phyloP scores from a whole-genome alignment of 345 rosid genomes.

The Linum trigynum region DNA sequence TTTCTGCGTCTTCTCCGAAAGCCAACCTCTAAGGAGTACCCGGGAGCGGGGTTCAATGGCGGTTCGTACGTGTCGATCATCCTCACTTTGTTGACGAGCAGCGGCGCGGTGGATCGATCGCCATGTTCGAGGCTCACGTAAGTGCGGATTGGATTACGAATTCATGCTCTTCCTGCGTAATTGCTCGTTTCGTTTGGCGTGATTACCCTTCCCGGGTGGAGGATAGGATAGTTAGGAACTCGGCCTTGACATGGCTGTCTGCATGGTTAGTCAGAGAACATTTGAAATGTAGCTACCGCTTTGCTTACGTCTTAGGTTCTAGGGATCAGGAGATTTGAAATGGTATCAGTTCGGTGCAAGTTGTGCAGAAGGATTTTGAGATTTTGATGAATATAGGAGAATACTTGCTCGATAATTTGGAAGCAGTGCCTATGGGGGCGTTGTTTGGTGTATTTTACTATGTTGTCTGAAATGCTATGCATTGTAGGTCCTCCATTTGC shows the following conservation, averaged over 20 bases:
- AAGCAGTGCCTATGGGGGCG: neutral
- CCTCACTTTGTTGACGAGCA: slow-evolving; percentile 18
- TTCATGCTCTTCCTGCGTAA: neutral
- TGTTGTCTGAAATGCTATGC: neutral
- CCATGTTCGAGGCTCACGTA: slow-evolving; percentile 10
- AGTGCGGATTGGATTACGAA: neutral
- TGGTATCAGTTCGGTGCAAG: neutral
- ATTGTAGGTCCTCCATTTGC: slow-evolving; percentile 86
- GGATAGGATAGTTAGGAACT: neutral
- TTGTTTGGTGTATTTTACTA: neutral
- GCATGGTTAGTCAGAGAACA: neutral
- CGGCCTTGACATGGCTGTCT: neutral
- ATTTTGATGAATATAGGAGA: neutral
- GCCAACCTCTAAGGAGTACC: slow-evolving; percentile 8
- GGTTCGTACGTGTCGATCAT: slow-evolving; percentile 31
- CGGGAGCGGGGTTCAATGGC: slow-evolving; percentile 11
- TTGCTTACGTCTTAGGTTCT: neutral
- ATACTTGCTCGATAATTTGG: neutral
- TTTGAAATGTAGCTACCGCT: too few relatives aligned
- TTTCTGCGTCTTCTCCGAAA: slow-evolving; percentile 2
- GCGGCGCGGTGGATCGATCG: neutral
- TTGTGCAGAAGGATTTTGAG: neutral
- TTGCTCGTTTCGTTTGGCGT: neutral
- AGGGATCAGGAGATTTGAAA: neutral
- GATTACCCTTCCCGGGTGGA: neutral